phyloP scores from a whole-genome alignment of 441 rosid species.

The Daphne laureola region DNA sequence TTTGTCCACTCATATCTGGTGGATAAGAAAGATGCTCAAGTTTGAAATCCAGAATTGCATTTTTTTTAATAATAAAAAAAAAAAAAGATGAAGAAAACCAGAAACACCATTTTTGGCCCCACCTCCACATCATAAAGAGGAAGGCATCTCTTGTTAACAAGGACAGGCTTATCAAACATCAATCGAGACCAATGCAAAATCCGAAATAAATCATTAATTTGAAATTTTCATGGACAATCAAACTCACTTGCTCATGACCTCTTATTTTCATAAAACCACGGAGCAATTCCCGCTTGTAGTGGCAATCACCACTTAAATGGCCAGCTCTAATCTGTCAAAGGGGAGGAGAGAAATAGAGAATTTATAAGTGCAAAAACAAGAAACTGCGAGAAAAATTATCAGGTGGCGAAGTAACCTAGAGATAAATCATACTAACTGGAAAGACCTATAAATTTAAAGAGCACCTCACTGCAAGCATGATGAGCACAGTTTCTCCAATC shows the following conservation, averaged over 20 bases:
- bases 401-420: not conserved
- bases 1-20: too few species aligned
- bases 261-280: slow-evolving; percentile 67
- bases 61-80: too few species aligned
- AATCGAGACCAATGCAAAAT: not conserved
- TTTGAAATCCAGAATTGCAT: too few species aligned
- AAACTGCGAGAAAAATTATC: not conserved
- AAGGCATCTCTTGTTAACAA: not conserved
- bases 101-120: not conserved
- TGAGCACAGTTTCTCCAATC: slow-evolving; percentile 91
- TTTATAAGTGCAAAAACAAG: not conserved
- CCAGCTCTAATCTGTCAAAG: slow-evolving; percentile 70
- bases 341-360: not conserved
- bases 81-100: not conserved
- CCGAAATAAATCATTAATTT: not conserved
- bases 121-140: not conserved
- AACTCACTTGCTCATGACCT: slow-evolving; percentile 85
- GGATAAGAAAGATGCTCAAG: too few species aligned
- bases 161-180: too few species aligned
- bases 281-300: slow-evolving; percentile 76
- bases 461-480: slow-evolving; percentile 94
- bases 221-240: not conserved
- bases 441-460: not conserved
- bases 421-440: slow-evolving; percentile 7
- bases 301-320: slow-evolving; percentile 92